Percentiles rank a stretch among this genome's conserved stretches.
Evolutionary conservation across 306 rosid genomes (phyloP).

Genomic region (Quercus alba): DNA sequence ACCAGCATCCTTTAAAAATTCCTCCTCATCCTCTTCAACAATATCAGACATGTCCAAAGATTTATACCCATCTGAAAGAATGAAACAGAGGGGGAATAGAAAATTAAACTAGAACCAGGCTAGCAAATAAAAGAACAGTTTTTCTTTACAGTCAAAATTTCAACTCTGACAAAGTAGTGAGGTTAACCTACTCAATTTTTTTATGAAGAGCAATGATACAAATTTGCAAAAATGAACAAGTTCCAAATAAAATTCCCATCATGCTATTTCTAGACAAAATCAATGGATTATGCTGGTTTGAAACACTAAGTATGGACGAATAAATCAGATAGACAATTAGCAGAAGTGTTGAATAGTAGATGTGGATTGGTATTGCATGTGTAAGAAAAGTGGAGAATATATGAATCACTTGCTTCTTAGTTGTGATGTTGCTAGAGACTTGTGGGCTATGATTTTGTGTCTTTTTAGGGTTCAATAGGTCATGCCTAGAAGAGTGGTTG

Average conservation of each 20-base stretch:
- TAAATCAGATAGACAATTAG: not conserved
- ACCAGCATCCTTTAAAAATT: slow-evolving; percentile 55
- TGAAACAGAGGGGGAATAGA: not conserved
- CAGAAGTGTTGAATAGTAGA: too few species aligned
- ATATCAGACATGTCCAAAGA: slow-evolving; percentile 51
- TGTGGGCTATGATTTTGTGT: too few species aligned
- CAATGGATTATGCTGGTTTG: slow-evolving; percentile 14
- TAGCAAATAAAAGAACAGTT: slow-evolving; percentile 1
- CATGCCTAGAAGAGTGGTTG: too few species aligned
- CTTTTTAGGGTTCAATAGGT: too few species aligned
- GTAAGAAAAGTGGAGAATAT: too few species aligned
- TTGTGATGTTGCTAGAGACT: too few species aligned
- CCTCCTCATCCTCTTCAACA: slow-evolving; percentile 97
- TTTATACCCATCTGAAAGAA: slow-evolving; percentile 62
- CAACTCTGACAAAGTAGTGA: not conserved
- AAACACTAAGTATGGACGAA: slow-evolving; percentile 14
- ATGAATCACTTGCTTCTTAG: too few species aligned
- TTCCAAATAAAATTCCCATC: not conserved
- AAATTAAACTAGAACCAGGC: slow-evolving; percentile 24
- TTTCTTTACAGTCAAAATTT: not conserved
- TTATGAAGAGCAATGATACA: not conserved
- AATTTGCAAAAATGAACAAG: not conserved
- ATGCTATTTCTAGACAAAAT: slow-evolving; percentile 2
- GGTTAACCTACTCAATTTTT: not conserved
- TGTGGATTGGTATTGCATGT: too few species aligned